Evolutionary conservation across 2,329 filamentous ascomycete species (phyloP).

Genomic region (Xylaria multiplex): DNA sequence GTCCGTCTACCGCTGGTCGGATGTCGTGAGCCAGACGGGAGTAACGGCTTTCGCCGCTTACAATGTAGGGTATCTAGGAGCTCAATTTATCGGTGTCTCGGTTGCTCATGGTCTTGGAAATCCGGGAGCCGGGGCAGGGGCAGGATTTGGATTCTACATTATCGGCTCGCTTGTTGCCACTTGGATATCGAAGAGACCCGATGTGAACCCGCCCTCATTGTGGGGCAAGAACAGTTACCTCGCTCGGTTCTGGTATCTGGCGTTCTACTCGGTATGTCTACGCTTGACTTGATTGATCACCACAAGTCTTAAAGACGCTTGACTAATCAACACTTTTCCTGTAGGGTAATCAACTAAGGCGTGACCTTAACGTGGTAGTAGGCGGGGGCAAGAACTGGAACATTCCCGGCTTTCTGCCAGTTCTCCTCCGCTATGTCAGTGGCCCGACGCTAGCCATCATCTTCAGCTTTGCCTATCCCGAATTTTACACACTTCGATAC

Average conservation of each 20-base stretch:
- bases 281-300: background rate
- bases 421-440: conserved; percentile 61
- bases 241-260: conserved; percentile 61
- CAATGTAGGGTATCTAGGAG: conserved; percentile 64
- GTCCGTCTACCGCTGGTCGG: conserved; percentile 62
- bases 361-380: conserved; percentile 65
- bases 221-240: conserved; percentile 54
- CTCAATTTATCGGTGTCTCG: conserved; percentile 61
- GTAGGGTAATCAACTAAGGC: conserved; percentile 65
- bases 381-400: conserved; percentile 65
- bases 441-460: conserved; percentile 62
- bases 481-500: conserved; percentile 58
- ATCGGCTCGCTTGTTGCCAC: conserved; percentile 53
- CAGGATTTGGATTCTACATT: conserved; percentile 64
- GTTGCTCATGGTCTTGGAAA: conserved; percentile 57
- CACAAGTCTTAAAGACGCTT: background rate
- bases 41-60: conserved; percentile 56
- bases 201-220: conserved; percentile 53
- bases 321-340: background rate
- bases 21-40: conserved; percentile 58
- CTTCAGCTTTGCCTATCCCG: conserved; percentile 62
- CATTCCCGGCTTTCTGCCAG: conserved; percentile 62
- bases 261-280: conserved; percentile 65
- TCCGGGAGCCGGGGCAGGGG: conserved; percentile 59
- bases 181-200: conserved; percentile 56